A percentile compares a stretch with the other conserved stretches of the same genome.
phyloP scores from a whole-genome alignment of 148 eudicot genomes.

The Agrostemma githago region DNA sequence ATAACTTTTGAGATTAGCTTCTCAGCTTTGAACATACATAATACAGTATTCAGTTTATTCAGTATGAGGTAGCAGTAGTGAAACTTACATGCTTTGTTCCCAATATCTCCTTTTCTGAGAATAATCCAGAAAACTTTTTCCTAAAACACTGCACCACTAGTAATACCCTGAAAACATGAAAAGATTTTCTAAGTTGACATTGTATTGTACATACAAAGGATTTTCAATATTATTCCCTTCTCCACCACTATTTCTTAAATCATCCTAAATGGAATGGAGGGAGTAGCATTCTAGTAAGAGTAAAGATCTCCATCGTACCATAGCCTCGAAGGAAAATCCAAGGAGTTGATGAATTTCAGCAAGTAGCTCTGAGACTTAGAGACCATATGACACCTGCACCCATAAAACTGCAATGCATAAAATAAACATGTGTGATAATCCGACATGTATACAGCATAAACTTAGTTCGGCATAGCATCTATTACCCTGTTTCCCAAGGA shows the following conservation, averaged over 20 bases:
- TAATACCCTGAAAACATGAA: slow-evolving; percentile 60
- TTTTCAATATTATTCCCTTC: too few relatives aligned
- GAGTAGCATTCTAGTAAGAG: slow-evolving; percentile 11
- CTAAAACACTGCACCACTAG: slow-evolving; percentile 60
- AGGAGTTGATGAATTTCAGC: slow-evolving; percentile 53
- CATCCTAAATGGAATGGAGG: too few relatives aligned
- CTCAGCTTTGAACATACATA: slow-evolving; percentile 17
- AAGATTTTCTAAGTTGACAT: slow-evolving; percentile 11
- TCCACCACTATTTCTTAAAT: too few relatives aligned
- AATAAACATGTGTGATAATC: slow-evolving; percentile 2
- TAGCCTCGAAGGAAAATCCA: slow-evolving; percentile 60
- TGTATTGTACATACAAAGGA: neutral
- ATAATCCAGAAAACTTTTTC: slow-evolving; percentile 59
- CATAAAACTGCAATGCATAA: slow-evolving; percentile 18
- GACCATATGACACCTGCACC: slow-evolving; percentile 45
- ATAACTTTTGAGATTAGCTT: slow-evolving; percentile 30
- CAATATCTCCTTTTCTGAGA: slow-evolving; percentile 67
- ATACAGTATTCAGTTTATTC: neutral
- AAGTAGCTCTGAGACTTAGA: slow-evolving; percentile 54
- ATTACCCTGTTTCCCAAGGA: slow-evolving; percentile 72
- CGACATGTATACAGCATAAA: neutral
- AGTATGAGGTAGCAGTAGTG: slow-evolving; percentile 13
- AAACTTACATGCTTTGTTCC: slow-evolving; percentile 80
- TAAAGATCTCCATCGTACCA: slow-evolving; percentile 45
- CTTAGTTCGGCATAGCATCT: slow-evolving; percentile 11